Evolutionary conservation across 2,329 filamentous ascomycete genomes (phyloP).

Genomic region (Cordyceps javanica): DNA sequence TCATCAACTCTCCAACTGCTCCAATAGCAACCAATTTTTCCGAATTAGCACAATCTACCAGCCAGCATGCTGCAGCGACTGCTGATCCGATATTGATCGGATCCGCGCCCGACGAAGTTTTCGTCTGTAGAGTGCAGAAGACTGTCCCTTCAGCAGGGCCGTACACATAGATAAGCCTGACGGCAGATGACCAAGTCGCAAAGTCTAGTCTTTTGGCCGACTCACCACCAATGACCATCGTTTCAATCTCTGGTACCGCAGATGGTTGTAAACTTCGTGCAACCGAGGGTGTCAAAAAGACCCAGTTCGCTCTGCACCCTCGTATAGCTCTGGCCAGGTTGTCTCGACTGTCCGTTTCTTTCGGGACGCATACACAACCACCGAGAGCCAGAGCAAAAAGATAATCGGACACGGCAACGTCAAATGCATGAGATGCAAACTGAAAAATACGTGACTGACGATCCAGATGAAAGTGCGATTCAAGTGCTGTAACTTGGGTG

Average conservation of each 20-base stretch:
- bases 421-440: slow-evolving; percentile 2
- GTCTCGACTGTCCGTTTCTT: background rate
- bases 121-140: background rate
- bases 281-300: background rate
- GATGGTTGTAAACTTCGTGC: background rate
- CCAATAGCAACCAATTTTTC: slow-evolving; percentile 9
- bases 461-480: background rate
- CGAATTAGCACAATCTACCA: slow-evolving; percentile 6
- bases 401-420: background rate
- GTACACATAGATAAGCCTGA: background rate
- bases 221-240: background rate
- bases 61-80: slow-evolving; percentile 3
- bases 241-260: background rate
- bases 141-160: background rate
- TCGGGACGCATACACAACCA: background rate
- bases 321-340: background rate
- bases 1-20: slow-evolving; percentile 7
- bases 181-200: background rate
- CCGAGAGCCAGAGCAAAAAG: background rate
- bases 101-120: background rate
- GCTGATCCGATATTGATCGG: background rate
- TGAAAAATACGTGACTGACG: background rate
- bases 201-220: background rate
- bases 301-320: background rate
- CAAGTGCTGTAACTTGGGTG: background rate